Base-by-base conservation (phyloP, 805 yeast species). In the Myxozyma monticola region DNA sequence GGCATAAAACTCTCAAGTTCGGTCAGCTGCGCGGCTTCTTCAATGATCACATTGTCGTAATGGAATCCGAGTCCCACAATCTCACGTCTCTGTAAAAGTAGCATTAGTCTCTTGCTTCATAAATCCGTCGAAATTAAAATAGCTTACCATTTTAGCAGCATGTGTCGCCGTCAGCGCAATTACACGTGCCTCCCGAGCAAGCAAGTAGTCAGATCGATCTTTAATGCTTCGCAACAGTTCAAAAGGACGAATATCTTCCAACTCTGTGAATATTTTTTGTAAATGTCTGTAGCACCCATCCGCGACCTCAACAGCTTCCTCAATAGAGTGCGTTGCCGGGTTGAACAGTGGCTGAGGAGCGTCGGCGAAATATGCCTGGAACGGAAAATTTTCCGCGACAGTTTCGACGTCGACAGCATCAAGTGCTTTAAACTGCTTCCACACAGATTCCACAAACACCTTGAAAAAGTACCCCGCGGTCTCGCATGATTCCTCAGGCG, bases 401-500 rank as follows among this genome's bases (percentile, higher is more conserved):
- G 39, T 4, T 28, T 38, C 37, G 9, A 43, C 56, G 28, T 38
- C 45, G 1, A 25, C 22, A 25, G 33, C 24, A 2, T 28, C 37
- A 21, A 37, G 39, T 17, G 28, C 42, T 17, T 25, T 37, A 29
- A 56, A 64, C n/a, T 9, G 29, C 26, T 28, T 28, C 66, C 67
- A 62, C 15, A 43, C 18, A 1, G 61, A 47, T 2, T 36, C 25
- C 4, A 74, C 51, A 30, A 65, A 56, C 4, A 59, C 56, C 7
- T 50, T 51, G 54, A 49, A 71, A 45, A 75, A 71, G 21, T 56
- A 60, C 4, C 43, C 49, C 0, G 76, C 74, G 2, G 74, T 64
- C n/a, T 64, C 67, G 12, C 69, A 59, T 26, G 71, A 68, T 36
- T 68, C 69, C 2, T 72, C 74, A 59, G 68, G 69, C 0, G 67